Base-by-base conservation (phyloP, 768 basidiomycete species). In the Lentinula aciculospora region DNA sequence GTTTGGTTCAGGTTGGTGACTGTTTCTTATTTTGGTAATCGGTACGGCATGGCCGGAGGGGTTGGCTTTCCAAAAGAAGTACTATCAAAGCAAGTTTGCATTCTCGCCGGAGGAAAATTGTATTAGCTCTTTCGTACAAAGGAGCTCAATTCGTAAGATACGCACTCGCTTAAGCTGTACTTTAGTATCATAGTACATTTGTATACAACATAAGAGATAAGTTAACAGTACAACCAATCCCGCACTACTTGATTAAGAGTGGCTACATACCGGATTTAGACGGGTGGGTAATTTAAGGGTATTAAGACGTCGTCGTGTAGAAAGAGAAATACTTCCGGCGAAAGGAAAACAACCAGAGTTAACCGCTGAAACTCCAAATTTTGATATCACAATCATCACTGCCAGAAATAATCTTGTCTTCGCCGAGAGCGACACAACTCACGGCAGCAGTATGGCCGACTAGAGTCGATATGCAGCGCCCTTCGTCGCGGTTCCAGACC, bases 341-440 rank as follows among this genome's bases (percentile, higher is more conserved):
- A 50, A 28, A 21, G 6, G 10, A 23, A 40, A 21, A 39, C 23
- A 37, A n/a, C 19, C 7, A 12, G 5, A 8, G 32, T 73, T 63
- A 77, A 62, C 75, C 76, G 60, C 76, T 73, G 54, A 87, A 88
- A 66, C 76, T 83, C 94, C 95, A 98, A 45, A 97, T 78, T 67
- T 85, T 86, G 56, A 98, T 75, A 59, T 91, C 88, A 21, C 89
- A 84, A 66, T 97, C 95, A 67, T 98, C 95, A 63, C 93, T 93
- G 9, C 95, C 94, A n/a, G 94, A 95, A 8, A 98, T 83, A 45
- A 97, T 91, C 73, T 95, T 94, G 70, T 98, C 96, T 69, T 98
- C 95, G 2, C 90, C 89, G 12, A 98, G 80, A 13, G 83, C 88
- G 36, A 98, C 72, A 68, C 91, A 94, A 31, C 92, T 96, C 53